phyloP scores from a whole-genome alignment of 805 yeast genomes.

The Teunomyces lycoperdinae region DNA sequence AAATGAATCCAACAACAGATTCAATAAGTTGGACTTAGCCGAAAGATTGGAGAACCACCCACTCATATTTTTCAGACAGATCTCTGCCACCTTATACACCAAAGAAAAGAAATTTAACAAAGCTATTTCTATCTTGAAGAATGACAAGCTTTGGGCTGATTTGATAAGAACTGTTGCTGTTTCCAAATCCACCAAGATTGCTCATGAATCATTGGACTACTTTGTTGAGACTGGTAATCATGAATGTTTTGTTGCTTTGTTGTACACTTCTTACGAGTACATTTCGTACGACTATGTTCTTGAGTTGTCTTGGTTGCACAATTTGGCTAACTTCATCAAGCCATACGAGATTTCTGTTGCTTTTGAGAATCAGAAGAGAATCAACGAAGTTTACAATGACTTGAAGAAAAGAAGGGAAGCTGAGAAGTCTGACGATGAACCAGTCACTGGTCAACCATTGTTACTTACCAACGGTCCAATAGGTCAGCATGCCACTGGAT shows the following conservation, averaged over 20 bases:
- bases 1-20: conserved; percentile 72
- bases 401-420: conserved; percentile 67
- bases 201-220: conserved; percentile 83
- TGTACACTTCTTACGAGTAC: conserved; percentile 80
- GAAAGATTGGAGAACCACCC: conserved; percentile 90
- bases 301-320: conserved; percentile 89
- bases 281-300: conserved; percentile 79
- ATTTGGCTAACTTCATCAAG: conserved; percentile 77
- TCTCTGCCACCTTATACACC: conserved; percentile 90
- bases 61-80: conserved; percentile 89
- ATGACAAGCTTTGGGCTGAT: conserved; percentile 92
- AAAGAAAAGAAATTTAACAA: conserved; percentile 92
- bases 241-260: conserved; percentile 88
- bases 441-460: conserved; percentile 60
- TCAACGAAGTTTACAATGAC: conserved; percentile 65
- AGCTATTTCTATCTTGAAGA: conserved; percentile 82
- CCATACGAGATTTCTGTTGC: conserved; percentile 87
- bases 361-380: conserved; percentile 70
- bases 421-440: conserved; percentile 46
- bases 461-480: conserved; percentile 78
- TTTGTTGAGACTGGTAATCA: conserved; percentile 96
- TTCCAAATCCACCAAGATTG: conserved; percentile 75
- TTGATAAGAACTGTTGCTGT: conserved; percentile 89
- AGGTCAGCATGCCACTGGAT: conserved; percentile 33
- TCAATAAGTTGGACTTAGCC: conserved; percentile 89